A percentile compares a stretch with the other conserved stretches of the same genome.
phyloP scores from a whole-genome alignment of 768 basidiomycete species.

The Tephrocybe sp. region DNA sequence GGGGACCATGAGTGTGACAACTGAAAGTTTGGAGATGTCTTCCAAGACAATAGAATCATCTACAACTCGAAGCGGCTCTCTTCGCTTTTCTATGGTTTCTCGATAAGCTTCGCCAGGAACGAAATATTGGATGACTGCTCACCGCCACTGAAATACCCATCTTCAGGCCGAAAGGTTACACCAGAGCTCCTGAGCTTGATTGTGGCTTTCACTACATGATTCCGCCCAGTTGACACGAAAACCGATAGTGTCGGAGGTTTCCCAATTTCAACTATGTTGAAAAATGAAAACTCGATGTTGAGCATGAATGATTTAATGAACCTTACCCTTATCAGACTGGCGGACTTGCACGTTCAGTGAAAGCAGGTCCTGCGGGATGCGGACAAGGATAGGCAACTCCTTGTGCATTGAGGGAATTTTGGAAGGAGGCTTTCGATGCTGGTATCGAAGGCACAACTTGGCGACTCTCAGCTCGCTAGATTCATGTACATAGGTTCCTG shows the following conservation, averaged over 20 bases:
- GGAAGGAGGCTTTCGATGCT: constrained; percentile 37
- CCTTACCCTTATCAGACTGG: constrained; percentile 49
- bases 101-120: not conserved
- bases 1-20: constrained; percentile 53
- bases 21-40: constrained; percentile 45
- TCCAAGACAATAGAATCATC: constrained; percentile 44
- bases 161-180: constrained; percentile 46
- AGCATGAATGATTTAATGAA: too few relatives aligned
- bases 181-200: constrained; percentile 55
- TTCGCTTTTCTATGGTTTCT: constrained; percentile 14
- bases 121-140: constrained; percentile 4
- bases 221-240: constrained; percentile 65
- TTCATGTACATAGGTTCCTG: constrained; percentile 69
- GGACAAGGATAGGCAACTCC: constrained; percentile 43
- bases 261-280: constrained; percentile 60
- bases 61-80: constrained; percentile 31
- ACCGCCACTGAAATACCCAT: constrained; percentile 41
- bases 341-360: constrained; percentile 63
- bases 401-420: constrained; percentile 26
- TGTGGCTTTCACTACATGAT: constrained; percentile 52
- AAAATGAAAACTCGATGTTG: too few relatives aligned
- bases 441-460: constrained; percentile 66
- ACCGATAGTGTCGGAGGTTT: constrained; percentile 52
- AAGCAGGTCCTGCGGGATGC: constrained; percentile 58
- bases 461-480: constrained; percentile 65